Evolutionary conservation across 2,329 filamentous ascomycete species (phyloP), one percentile per base, ranked within the genome.

Genomic region (Talaromyces sp.): DNA sequence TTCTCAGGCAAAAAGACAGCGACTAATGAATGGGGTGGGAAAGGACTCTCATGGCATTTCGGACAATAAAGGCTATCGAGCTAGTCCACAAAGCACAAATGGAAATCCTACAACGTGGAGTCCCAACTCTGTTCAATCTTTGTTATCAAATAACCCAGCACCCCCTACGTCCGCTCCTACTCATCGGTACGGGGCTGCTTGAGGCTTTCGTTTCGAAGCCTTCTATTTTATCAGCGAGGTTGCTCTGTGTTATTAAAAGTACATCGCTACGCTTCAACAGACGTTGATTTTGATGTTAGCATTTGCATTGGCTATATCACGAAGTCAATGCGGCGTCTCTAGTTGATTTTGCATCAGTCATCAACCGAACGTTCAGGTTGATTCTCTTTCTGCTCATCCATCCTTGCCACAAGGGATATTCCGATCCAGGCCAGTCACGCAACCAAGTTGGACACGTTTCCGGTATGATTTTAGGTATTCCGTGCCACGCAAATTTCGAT

Each of bases 401-500:
- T 1, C 90, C 90, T 66, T 81, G 84, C 91, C 92, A 97, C 46
- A 80, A 80, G 56, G 85, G 80, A 69, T 84, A 91, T 50, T 74
- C 79, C 5, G 65, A 62, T 19, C 65, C 61, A 9, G 93, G 93
- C 93, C 93, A 98, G 49, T 88, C 79, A 60, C 80, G 77, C 55
- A 98, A 74, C 74, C 87, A 89, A 0, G 78, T 78, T 0, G 93
- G 93, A 74, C 93, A 98, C 0, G 91, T 96, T 0, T 79, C 84
- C 53, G 86, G 83, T 38, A 97, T 70, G 13, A 98, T 88, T 72
- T 93, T 95, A 6, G 95, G 93, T 13, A 98, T 92, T 13, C 90
- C 93, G 77, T 98, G 95, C 93, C 93, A 98, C 2, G 93, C 93
- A 75, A 91, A 96, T 50, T 95, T 82, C 4, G 90, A 89, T 61